phyloP scores from a whole-genome alignment of 2,329 filamentous ascomycete species.

The Daldinia sp. region DNA sequence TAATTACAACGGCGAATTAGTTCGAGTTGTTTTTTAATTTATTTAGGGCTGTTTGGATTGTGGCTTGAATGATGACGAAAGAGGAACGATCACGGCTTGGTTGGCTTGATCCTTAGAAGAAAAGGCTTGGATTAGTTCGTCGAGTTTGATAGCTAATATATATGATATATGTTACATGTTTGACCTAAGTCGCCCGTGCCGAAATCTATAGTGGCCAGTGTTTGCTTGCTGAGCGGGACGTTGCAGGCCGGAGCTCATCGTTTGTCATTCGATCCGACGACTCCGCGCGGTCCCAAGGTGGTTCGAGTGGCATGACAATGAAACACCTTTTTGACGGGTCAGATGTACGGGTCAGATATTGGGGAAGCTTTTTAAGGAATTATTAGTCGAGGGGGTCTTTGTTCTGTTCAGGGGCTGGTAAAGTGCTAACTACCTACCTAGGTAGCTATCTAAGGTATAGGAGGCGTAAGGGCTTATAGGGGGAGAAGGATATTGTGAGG shows the following conservation, averaged over 20 bases:
- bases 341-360: not conserved
- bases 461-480: not conserved
- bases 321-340: slow-evolving; percentile 3
- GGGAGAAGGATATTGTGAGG: not conserved
- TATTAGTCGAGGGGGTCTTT: slow-evolving; percentile 10
- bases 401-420: not conserved
- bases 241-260: slow-evolving; percentile 13
- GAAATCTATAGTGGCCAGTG: slow-evolving; percentile 1
- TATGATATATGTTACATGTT: slow-evolving; percentile 5
- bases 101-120: not conserved
- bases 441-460: too few relatives aligned
- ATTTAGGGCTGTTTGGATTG: too few relatives aligned
- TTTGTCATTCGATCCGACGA: slow-evolving; percentile 16
- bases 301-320: slow-evolving; percentile 24
- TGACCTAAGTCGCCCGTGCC: not conserved
- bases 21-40: not conserved
- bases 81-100: not conserved
- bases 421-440: not conserved
- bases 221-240: slow-evolving; percentile 6
- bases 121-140: not conserved
- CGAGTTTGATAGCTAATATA: slow-evolving; percentile 3
- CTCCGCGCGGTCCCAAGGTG: not conserved
- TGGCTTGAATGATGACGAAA: not conserved
- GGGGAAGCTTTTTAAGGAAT: slow-evolving; percentile 17
- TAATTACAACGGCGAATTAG: not conserved